Percentiles rank a stretch among this genome's conserved stretches.
Evolutionary conservation across 768 basidiomycete species (phyloP).

Genomic region (Pisolithus albus): DNA sequence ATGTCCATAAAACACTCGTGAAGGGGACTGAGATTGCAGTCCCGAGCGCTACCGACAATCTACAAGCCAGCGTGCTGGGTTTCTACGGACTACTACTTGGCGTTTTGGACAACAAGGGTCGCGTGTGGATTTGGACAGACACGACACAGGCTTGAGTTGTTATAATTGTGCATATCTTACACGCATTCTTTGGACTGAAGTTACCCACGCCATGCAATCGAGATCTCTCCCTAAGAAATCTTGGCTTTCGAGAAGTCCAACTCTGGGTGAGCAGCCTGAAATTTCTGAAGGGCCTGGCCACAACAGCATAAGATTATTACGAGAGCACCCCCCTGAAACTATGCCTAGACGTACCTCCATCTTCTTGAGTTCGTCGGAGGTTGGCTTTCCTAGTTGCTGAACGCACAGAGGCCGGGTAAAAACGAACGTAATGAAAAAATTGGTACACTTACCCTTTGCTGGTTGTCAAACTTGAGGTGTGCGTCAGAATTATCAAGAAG

Average conservation of each 20-base stretch:
- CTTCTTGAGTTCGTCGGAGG: constrained; percentile 91
- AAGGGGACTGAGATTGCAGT: constrained; percentile 18
- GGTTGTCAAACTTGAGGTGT: constrained; percentile 35
- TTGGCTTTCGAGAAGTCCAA: constrained; percentile 92
- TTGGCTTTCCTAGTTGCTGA: constrained; percentile 93
- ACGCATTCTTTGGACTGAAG: not conserved
- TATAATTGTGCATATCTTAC: not conserved
- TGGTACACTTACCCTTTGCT: constrained; percentile 31
- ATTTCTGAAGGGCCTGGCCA: constrained; percentile 72
- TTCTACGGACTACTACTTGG: constrained; percentile 32
- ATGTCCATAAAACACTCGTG: constrained; percentile 13
- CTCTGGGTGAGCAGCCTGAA: constrained; percentile 87
- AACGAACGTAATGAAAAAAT: not conserved
- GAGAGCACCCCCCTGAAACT: not conserved
- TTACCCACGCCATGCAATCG: not conserved
- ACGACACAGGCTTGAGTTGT: constrained; percentile 7
- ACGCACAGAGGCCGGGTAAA: constrained; percentile 3
- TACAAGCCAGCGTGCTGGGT: constrained; percentile 39
- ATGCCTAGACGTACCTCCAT: constrained; percentile 53
- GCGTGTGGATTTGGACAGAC: constrained; percentile 22
- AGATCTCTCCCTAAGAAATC: constrained; percentile 47
- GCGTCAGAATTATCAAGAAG: constrained; percentile 6
- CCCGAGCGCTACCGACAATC: constrained; percentile 9
- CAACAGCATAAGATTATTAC: not conserved
- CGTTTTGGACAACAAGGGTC: constrained; percentile 15